These are phyloP conservation scores for Coccomyxa sp. DNA, from an alignment of 139 green algal species.

Conservation along the genomic window DNA sequence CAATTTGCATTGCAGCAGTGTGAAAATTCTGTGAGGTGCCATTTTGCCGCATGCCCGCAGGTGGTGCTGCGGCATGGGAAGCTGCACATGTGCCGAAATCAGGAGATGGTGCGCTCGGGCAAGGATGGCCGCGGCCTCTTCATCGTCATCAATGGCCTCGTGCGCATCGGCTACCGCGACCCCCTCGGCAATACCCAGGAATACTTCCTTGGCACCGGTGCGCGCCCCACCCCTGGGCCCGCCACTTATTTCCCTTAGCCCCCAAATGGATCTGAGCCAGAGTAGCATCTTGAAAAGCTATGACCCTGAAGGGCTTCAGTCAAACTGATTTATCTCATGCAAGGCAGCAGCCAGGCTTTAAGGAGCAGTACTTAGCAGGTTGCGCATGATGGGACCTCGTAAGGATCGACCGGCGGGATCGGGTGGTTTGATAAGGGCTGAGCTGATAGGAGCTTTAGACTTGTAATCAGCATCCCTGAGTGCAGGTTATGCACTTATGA, in stretches of 20 bases:
- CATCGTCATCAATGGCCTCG: constrained; percentile 31
- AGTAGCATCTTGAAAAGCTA: too few species aligned
- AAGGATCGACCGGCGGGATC: too few species aligned
- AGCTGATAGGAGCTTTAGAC: too few species aligned
- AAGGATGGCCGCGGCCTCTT: constrained; percentile 9
- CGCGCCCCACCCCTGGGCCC: background rate
- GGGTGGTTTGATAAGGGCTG: too few species aligned
- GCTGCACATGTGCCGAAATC: constrained; percentile 18
- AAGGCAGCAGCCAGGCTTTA: too few species aligned
- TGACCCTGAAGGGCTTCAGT: too few species aligned
- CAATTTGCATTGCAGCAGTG: background rate
- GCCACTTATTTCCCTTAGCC: background rate
- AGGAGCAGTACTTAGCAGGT: too few species aligned
- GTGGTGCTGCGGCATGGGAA: constrained; percentile 22
- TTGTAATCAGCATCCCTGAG: too few species aligned
- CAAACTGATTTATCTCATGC: too few species aligned
- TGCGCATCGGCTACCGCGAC: constrained; percentile 16
- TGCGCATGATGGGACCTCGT: too few species aligned
- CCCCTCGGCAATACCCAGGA: constrained; percentile 20
- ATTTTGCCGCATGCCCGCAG: background rate
- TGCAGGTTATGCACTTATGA: too few species aligned
- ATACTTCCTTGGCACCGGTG: constrained; percentile 43
- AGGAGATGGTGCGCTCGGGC: background rate
- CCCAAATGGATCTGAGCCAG: background rate
- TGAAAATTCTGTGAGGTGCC: background rate